Conservation (phyloP, 208 protist genomes). For the Leishmania gerbilli region DNA sequence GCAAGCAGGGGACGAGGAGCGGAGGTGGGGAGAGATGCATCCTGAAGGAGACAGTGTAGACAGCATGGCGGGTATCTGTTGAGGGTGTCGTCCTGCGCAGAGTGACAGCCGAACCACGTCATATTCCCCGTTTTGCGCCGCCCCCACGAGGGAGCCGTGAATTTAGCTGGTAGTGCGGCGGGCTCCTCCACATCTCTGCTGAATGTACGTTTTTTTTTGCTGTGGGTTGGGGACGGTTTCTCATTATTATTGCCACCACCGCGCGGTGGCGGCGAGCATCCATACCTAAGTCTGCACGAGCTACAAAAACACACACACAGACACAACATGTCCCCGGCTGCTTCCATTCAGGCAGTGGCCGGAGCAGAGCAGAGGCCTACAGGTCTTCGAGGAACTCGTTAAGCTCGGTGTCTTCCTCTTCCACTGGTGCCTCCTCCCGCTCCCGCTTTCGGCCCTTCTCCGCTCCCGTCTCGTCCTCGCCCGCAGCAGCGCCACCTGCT, state of each 20-base stretch:
- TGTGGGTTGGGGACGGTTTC: neutral
- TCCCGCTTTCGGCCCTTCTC: constrained; percentile 44
- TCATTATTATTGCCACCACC: neutral
- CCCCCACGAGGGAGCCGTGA: neutral
- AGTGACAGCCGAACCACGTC: neutral
- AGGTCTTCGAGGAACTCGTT: constrained; percentile 82
- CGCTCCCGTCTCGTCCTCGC: constrained; percentile 13
- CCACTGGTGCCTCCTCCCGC: constrained; percentile 37
- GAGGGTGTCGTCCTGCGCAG: neutral
- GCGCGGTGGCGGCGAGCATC: neutral
- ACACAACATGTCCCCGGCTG: neutral
- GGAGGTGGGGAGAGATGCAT: neutral
- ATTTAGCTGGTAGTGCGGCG: neutral
- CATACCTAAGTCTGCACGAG: neutral
- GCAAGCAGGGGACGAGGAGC: neutral
- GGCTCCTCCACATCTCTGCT: neutral
- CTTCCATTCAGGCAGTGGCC: constrained; percentile 3
- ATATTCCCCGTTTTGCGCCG: neutral
- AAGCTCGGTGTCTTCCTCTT: constrained; percentile 65
- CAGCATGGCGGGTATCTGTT: neutral
- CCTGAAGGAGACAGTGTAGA: neutral
- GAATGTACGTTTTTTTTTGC: too few relatives aligned
- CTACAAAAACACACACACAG: neutral
- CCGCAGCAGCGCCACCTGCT: constrained; percentile 7
- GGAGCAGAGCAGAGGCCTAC: constrained; percentile 13